Evolutionary conservation across 257 asterid species (phyloP).

Genomic region (Solanum arcanum): DNA sequence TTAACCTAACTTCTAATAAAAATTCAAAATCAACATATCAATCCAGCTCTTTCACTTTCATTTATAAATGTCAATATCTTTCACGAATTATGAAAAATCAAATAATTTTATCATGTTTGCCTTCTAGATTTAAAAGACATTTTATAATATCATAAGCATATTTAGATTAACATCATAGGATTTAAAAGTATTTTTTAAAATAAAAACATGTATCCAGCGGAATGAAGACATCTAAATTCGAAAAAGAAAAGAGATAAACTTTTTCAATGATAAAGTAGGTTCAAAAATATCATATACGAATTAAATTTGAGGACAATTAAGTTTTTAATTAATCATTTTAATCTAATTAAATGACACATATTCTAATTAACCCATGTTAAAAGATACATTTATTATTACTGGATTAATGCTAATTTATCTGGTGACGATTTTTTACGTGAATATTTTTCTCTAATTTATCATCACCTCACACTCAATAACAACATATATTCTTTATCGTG

Average conservation of each 20-base stretch:
- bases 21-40: too few species aligned
- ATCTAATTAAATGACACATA: not conserved
- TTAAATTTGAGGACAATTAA: not conserved
- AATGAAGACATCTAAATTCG: too few species aligned
- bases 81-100: too few species aligned
- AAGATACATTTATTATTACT: not conserved
- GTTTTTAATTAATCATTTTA: not conserved
- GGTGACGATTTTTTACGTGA: fast-evolving
- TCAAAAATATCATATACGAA: not conserved
- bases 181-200: too few species aligned
- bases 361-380: not conserved
- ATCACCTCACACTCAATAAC: not conserved
- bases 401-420: not conserved
- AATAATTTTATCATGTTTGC: too few species aligned
- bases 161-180: too few species aligned
- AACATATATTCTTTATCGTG: fast-evolving
- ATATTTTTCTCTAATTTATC: not conserved
- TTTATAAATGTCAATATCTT: too few species aligned
- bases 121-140: too few species aligned
- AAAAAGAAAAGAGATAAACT: not conserved
- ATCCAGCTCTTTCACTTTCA: too few species aligned
- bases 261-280: not conserved
- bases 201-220: too few species aligned
- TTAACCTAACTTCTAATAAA: too few species aligned
- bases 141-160: too few species aligned